Evolutionary conservation across 2,329 filamentous ascomycete genomes (phyloP).

Genomic region (Teratosphaeria pseudoeucalypti): DNA sequence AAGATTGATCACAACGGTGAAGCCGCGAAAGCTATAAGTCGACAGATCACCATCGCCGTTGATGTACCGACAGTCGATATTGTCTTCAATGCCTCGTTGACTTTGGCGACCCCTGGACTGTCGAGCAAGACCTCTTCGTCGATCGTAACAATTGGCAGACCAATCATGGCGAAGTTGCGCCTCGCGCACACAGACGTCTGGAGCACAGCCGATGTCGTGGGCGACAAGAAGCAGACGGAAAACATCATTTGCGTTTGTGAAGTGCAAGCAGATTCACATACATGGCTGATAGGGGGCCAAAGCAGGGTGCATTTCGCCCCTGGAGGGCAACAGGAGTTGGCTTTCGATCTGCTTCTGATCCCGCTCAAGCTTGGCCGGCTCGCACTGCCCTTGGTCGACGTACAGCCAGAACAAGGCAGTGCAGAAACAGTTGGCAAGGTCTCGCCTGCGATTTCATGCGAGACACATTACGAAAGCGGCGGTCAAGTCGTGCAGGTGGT

Average conservation of each 20-base stretch:
- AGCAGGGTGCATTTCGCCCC: slow-evolving; percentile 66
- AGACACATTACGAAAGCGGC: slow-evolving; percentile 70
- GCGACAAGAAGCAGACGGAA: slow-evolving; percentile 10
- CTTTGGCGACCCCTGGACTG: slow-evolving; percentile 7
- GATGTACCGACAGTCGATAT: slow-evolving; percentile 76
- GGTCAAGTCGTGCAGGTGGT: slow-evolving; percentile 64
- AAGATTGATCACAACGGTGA: neutral
- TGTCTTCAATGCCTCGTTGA: slow-evolving; percentile 57
- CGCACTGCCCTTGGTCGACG: slow-evolving; percentile 69
- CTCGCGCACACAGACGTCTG: slow-evolving; percentile 48
- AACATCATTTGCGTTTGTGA: slow-evolving; percentile 55
- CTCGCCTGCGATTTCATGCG: slow-evolving; percentile 43
- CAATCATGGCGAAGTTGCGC: slow-evolving; percentile 51
- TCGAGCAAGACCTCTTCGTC: slow-evolving; percentile 19
- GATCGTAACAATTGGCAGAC: slow-evolving; percentile 51
- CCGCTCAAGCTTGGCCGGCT: slow-evolving; percentile 69
- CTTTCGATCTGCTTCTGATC: slow-evolving; percentile 64
- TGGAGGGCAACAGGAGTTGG: slow-evolving; percentile 16
- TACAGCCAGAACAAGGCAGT: slow-evolving; percentile 45
- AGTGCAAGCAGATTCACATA: slow-evolving; percentile 59
- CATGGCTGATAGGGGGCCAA: slow-evolving; percentile 77
- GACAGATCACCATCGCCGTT: slow-evolving; percentile 70
- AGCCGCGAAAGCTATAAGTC: neutral
- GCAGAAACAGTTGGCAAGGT: slow-evolving; percentile 6
- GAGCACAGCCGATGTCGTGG: slow-evolving; percentile 41